phyloP scores from a whole-genome alignment of 2,329 filamentous ascomycete species.

The Phoma herbarum region DNA sequence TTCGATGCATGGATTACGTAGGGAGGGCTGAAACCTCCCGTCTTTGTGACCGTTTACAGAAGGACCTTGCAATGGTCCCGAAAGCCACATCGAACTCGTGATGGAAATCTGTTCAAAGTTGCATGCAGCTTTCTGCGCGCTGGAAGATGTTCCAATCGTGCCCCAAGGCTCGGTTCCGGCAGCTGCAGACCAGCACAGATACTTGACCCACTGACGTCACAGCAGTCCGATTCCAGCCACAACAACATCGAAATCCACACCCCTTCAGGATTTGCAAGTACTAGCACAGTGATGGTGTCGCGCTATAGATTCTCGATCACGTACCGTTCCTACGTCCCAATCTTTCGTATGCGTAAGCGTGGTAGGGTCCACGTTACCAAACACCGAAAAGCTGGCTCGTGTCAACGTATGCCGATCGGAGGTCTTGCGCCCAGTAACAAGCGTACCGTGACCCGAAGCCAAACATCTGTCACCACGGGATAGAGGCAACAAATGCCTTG shows the following conservation, averaged over 20 bases:
- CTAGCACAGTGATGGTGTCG: background rate
- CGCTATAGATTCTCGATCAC: background rate
- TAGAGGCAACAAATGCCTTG: too few species aligned
- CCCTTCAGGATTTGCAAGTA: background rate
- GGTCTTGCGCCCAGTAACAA: background rate
- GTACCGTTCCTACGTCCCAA: constrained; percentile 2
- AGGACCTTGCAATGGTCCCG: background rate
- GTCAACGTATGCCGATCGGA: background rate
- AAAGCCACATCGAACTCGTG: background rate
- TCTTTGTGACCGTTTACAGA: constrained; percentile 1
- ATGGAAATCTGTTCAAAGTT: background rate
- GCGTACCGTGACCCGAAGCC: background rate
- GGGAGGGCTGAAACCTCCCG: background rate
- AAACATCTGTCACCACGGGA: background rate
- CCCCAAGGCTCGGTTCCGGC: background rate
- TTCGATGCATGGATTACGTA: constrained; percentile 7
- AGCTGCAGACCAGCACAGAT: background rate
- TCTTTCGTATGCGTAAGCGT: background rate
- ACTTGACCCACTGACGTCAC: constrained; percentile 5
- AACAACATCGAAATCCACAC: background rate
- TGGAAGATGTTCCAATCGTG: background rate
- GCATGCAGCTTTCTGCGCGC: background rate
- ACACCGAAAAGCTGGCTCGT: background rate
- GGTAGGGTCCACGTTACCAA: background rate
- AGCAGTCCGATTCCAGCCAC: background rate